phyloP scores from a whole-genome alignment of 805 yeast genomes.

The Starmerella etchellsii region DNA sequence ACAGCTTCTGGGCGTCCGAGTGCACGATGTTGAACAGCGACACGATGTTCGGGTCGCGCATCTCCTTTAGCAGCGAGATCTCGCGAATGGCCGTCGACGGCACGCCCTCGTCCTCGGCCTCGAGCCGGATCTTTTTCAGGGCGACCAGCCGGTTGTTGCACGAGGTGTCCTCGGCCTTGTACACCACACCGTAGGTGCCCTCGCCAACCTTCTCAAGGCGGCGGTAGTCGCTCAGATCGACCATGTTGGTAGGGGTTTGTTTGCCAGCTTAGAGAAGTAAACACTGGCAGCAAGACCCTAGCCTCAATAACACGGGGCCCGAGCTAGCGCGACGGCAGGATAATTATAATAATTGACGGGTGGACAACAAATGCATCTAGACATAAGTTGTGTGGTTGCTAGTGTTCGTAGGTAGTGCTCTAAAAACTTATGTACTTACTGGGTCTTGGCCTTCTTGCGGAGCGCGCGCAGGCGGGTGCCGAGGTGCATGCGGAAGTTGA shows the following conservation, averaged over 20 bases:
- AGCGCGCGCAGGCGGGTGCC: conserved; percentile 73
- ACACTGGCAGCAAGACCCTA: no score
- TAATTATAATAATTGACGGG: no score
- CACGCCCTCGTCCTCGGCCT: conserved; percentile 95
- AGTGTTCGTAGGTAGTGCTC: background rate
- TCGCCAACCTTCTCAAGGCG: conserved; percentile 95
- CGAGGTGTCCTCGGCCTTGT: conserved; percentile 80
- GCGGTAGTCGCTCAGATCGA: conserved; percentile 81
- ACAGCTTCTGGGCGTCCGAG: conserved; percentile 82
- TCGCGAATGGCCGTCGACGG: conserved; percentile 97
- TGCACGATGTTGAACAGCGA: conserved; percentile 87
- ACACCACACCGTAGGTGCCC: conserved; percentile 95
- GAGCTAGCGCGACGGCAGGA: no score
- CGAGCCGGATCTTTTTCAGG: conserved; percentile 83
- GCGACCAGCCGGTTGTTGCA: conserved; percentile 94
- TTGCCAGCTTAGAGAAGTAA: no score
- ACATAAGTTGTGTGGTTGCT: no score
- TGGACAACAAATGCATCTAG: no score
- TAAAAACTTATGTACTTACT: conserved; percentile 5
- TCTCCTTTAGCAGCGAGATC: conserved; percentile 83
- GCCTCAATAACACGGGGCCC: no score
- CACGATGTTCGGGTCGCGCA: conserved; percentile 87
- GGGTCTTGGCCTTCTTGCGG: conserved; percentile 42
- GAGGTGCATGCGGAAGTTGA: conserved; percentile 67
- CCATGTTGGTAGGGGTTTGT: no score